These are phyloP conservation scores for Nakazawaea pomicola DNA, from an alignment of 805 yeast species.

Conservation along the genomic window DNA sequence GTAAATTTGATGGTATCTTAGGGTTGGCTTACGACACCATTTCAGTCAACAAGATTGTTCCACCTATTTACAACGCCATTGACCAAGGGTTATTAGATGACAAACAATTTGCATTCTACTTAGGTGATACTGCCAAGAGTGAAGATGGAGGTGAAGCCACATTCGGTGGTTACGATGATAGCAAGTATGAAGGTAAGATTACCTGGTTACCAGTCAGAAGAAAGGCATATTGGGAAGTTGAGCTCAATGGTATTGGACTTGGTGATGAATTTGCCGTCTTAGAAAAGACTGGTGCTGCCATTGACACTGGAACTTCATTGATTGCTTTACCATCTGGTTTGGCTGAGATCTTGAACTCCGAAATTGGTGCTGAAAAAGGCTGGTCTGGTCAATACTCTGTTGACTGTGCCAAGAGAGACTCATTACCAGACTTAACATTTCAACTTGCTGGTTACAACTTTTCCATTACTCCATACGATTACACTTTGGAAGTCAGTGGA, in stretches of 20 bases:
- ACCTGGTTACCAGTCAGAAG: slow-evolving; percentile 98
- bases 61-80: slow-evolving; percentile 91
- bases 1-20: slow-evolving; percentile 95
- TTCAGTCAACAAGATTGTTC: slow-evolving; percentile 83
- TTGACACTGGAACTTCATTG: slow-evolving; percentile 97
- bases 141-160: slow-evolving; percentile 88
- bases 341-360: slow-evolving; percentile 91
- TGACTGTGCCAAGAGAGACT: slow-evolving; percentile 82
- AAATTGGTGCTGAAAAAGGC: slow-evolving; percentile 94
- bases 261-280: slow-evolving; percentile 90
- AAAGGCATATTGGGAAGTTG: slow-evolving; percentile 99
- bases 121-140: slow-evolving; percentile 70
- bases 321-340: slow-evolving; percentile 91
- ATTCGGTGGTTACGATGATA: slow-evolving; percentile 87
- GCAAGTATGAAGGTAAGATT: slow-evolving; percentile 74
- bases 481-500: slow-evolving; percentile 91
- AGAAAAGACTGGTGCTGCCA: slow-evolving; percentile 87
- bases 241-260: slow-evolving; percentile 82
- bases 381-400: slow-evolving; percentile 97
- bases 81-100: slow-evolving; percentile 75
- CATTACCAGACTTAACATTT: slow-evolving; percentile 88
- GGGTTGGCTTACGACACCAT: slow-evolving; percentile 94
- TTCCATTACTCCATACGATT: slow-evolving; percentile 84
- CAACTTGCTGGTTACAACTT: slow-evolving; percentile 88
- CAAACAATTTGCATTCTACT: slow-evolving; percentile 83